Base-by-base conservation (phyloP, 305 asterid species). In the Fraxinus greggii region DNA sequence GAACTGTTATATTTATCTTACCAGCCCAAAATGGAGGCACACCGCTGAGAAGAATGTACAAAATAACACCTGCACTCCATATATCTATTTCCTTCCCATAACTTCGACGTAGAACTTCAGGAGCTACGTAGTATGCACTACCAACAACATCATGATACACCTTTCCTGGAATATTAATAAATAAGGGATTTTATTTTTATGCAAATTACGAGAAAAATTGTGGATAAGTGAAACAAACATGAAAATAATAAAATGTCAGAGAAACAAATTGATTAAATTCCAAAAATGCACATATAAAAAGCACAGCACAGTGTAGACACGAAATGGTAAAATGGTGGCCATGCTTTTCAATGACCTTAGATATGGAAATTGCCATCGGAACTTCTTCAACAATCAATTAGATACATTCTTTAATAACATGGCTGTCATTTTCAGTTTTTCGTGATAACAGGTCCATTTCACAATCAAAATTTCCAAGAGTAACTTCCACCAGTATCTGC, bases 1-100 rank as follows among this genome's bases (percentile, higher is more conserved):
- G 45, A 21, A 81, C 72, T 24, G 51, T 54, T 19, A 45, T 56
- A 78, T 77, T 45, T 73, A 51, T 73, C 84, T 87, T 86, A 92
- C 95, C 95, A 72, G 92, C 95, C 95, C 95, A 92, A 89, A 92
- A 92, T 4, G 95, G 95, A 86, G 95, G 95, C 45, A 92, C 95
- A 6, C 95, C 94, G 79, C 95, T 89, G 28, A 92, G 91, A 51
- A 92, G 92, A 84, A 92, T 90, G 86, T 92, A 92, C 83, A 92
- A 83, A 77, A 92, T 92, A 74, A 92, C 94, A 72, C 95, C 95
- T 73, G 93, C 94, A 87, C 95, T 92, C 95, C 95, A 92, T 54
- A 92, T 85, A 86, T 92, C 95, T 19, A 89, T 88, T 85, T 92
- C 95, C 83, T 90, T 92, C 28, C 94, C 95, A 32, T 92, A 92